Percentiles rank a stretch among this genome's conserved stretches.
phyloP scores from a whole-genome alignment of 2,329 filamentous ascomycete species.

The Ciborinia camelliae region DNA sequence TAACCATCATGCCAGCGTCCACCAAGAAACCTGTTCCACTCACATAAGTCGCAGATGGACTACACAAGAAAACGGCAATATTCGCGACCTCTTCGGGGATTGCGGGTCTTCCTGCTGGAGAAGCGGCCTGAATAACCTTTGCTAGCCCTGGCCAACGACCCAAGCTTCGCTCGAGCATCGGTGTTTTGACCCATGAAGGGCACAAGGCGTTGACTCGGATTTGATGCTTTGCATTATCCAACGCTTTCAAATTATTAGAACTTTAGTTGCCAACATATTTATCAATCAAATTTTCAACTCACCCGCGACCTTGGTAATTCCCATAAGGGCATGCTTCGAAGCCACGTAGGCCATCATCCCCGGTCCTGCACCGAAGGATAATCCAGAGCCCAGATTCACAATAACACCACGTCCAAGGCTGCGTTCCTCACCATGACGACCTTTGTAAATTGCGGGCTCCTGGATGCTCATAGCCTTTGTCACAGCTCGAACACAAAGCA shows the following conservation, averaged over 20 bases:
- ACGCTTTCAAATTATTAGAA: neutral
- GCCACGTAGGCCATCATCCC: slow-evolving; percentile 27
- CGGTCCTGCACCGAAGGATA: slow-evolving; percentile 21
- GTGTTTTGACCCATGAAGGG: slow-evolving; percentile 20
- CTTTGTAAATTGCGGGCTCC: slow-evolving; percentile 33
- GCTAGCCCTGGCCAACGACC: neutral
- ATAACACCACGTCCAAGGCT: slow-evolving; percentile 29
- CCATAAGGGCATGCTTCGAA: slow-evolving; percentile 35
- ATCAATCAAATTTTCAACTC: slow-evolving; percentile 16
- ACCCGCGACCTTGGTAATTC: slow-evolving; percentile 29
- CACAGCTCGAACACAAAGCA: slow-evolving; percentile 25
- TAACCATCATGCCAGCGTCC: slow-evolving; percentile 18
- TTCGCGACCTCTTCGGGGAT: slow-evolving; percentile 25
- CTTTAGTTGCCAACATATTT: neutral
- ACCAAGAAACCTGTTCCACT: slow-evolving; percentile 21
- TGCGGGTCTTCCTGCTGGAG: slow-evolving; percentile 13
- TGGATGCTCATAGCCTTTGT: slow-evolving; percentile 26
- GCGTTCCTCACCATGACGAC: slow-evolving; percentile 20
- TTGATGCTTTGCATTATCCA: neutral
- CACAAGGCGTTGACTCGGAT: slow-evolving; percentile 17
- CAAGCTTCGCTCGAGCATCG: slow-evolving; percentile 20
- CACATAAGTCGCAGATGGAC: slow-evolving; percentile 22
- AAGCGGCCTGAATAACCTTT: neutral
- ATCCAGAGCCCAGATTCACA: slow-evolving; percentile 32
- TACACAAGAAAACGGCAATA: slow-evolving; percentile 23